Conservation (phyloP, 2,329 filamentous ascomycete genomes). For the Botrytis fabae region DNA sequence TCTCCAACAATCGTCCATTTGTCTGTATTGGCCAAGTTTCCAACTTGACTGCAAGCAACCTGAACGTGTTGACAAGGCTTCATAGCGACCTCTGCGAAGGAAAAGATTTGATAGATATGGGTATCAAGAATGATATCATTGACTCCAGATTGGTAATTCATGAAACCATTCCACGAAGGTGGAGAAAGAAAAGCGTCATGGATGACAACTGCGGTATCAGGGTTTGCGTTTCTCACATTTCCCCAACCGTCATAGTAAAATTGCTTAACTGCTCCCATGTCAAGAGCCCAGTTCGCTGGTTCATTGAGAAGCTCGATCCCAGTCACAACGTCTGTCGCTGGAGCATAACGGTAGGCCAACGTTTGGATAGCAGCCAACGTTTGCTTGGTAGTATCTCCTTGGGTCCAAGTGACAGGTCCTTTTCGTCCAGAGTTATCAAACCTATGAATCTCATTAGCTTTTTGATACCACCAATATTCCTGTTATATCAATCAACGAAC, state of each 20-base stretch:
- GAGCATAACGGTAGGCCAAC: conserved; percentile 45
- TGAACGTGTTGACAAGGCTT: conserved; percentile 45
- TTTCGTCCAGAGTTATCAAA: conserved; percentile 65
- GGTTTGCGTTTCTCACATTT: conserved; percentile 47
- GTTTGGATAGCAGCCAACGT: conserved; percentile 44
- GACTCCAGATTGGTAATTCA: conserved; percentile 46
- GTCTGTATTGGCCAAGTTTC: conserved; percentile 39
- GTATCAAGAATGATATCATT: conserved; percentile 46
- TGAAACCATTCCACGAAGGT: conserved; percentile 61
- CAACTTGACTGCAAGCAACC: conserved; percentile 44
- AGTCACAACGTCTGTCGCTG: conserved; percentile 46
- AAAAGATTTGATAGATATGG: conserved; percentile 49
- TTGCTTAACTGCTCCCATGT: conserved; percentile 41
- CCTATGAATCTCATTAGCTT: not conserved
- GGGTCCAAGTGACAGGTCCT: conserved; percentile 49
- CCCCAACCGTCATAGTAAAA: conserved; percentile 55
- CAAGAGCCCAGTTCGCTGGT: conserved; percentile 41
- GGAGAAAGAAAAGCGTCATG: conserved; percentile 58
- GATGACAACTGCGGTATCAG: conserved; percentile 53
- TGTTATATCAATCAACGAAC: not conserved
- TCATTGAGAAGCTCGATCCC: conserved; percentile 49
- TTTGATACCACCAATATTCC: not conserved
- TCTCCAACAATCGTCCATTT: conserved; percentile 46
- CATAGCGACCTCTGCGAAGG: conserved; percentile 41
- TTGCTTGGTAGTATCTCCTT: conserved; percentile 44